Conservation (phyloP, 208 protist genomes). For the Plasmodiophora brassicae region DNA sequence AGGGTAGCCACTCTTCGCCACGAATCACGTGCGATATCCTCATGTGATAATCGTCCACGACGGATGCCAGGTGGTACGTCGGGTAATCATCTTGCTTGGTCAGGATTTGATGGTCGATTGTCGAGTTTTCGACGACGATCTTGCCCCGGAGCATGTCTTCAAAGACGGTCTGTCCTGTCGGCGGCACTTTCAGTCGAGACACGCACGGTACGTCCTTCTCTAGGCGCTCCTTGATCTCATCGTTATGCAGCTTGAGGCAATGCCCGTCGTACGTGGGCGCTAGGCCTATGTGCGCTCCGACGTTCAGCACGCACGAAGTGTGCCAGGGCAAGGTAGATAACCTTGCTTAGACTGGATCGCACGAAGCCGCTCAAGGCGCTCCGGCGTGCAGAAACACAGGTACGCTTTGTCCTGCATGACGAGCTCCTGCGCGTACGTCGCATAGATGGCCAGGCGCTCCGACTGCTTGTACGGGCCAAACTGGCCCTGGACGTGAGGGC, state of each 20-base stretch:
- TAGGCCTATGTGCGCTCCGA: too few species aligned
- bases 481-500: background rate
- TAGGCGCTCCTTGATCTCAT: background rate
- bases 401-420: background rate
- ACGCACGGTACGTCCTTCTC: background rate
- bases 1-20: slow-evolving; percentile 5
- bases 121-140: slow-evolving; percentile 42
- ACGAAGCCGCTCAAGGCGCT: background rate
- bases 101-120: slow-evolving; percentile 42
- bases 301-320: too few species aligned
- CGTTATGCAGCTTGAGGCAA: background rate
- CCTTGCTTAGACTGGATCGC: background rate
- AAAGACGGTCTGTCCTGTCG: background rate
- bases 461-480: background rate
- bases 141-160: slow-evolving; percentile 17
- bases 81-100: slow-evolving; percentile 24
- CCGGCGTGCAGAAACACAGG: background rate
- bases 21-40: slow-evolving; percentile 43
- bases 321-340: slow-evolving; percentile 9
- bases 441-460: background rate
- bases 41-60: slow-evolving; percentile 47
- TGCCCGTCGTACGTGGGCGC: slow-evolving; percentile 1
- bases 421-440: background rate
- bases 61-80: slow-evolving; percentile 40
- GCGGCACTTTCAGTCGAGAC: too few species aligned